phyloP scores from a whole-genome alignment of 352 stramenopile genomes.

The Globisporangium spinosum region DNA sequence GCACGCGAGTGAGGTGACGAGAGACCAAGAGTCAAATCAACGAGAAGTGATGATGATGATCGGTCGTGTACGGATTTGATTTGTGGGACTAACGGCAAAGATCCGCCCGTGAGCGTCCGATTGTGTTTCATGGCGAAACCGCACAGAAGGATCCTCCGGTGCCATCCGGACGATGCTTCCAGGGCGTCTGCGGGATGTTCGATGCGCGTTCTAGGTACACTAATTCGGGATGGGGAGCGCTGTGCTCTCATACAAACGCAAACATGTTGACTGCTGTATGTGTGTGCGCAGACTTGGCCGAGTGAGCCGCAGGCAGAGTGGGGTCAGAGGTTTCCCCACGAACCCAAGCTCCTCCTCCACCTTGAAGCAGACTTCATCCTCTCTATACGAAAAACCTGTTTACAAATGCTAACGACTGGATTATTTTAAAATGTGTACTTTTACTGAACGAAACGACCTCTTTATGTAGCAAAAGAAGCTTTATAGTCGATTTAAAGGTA shows the following conservation, averaged over 20 bases:
- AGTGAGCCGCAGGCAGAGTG: neutral
- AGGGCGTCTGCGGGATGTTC: neutral
- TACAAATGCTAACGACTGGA: neutral
- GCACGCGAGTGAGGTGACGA: slow-evolving; percentile 1
- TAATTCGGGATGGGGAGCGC: neutral
- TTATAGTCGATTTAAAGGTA: neutral
- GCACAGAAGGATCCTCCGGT: neutral
- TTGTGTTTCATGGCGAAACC: neutral
- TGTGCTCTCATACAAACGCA: neutral
- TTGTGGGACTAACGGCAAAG: neutral
- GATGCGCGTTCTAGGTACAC: neutral
- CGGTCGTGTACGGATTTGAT: slow-evolving; percentile 7
- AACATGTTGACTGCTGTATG: neutral
- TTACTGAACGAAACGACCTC: neutral
- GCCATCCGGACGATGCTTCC: neutral
- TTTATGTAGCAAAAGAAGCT: neutral
- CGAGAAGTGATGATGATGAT: neutral
- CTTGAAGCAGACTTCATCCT: neutral
- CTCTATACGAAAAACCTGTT: neutral
- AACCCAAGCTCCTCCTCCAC: neutral
- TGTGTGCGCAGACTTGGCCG: neutral
- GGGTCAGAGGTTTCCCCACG: neutral
- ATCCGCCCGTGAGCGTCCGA: neutral
- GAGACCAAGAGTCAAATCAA: neutral
- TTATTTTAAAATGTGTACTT: too few species aligned